Evolutionary conservation across 495 filamentous ascomycete species (phyloP), one percentile per base, ranked within the genome.

Genomic region (Xylaria castorea): DNA sequence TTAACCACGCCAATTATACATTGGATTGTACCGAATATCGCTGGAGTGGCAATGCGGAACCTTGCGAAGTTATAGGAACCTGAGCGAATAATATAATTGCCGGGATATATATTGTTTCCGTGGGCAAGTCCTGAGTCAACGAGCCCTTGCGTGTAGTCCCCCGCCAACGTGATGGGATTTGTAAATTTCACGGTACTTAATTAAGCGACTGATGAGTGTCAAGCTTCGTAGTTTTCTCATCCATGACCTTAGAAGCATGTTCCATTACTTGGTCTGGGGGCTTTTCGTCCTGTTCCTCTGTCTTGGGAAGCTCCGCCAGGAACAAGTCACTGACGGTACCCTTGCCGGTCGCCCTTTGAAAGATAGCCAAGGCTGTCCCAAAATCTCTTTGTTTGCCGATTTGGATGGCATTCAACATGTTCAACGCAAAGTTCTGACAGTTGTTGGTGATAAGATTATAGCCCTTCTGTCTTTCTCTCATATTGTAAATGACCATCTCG

Each of bases 371-470:
- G 61, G 75, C 81, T 11, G 84, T 85, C 32, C 78, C 83, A 68
- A 86, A 85, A 61, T 84, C 69, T 18, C 71, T 68, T 44, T 81
- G 81, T 48, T 69, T 74, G 18, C 83, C 80, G 66, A 82, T 73
- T 72, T 85, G 80, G 44, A 86, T 83, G 48, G 81, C 81, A 57
- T 86, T 80, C 32, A 86, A 75, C 67, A 86, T 71, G 34, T 73
- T 62, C n/a, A 83, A 66, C 4, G 82, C 83, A 70, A 80, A 86
- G 66, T 81, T 85, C 75, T 86, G 84, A 73, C 84, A 86, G 78
- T 86, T 86, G 73, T 86, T 86, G 64, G 74, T 80, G 75, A 86
- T 85, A 44, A 86, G 73, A 72, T 85, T 83, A 78, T 86, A 86
- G 14, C 74, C 82, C 2, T 82, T 74, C 61, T 79, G 75, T 64